Conservation (phyloP, 768 basidiomycete genomes). For the Mycena galopus region DNA sequence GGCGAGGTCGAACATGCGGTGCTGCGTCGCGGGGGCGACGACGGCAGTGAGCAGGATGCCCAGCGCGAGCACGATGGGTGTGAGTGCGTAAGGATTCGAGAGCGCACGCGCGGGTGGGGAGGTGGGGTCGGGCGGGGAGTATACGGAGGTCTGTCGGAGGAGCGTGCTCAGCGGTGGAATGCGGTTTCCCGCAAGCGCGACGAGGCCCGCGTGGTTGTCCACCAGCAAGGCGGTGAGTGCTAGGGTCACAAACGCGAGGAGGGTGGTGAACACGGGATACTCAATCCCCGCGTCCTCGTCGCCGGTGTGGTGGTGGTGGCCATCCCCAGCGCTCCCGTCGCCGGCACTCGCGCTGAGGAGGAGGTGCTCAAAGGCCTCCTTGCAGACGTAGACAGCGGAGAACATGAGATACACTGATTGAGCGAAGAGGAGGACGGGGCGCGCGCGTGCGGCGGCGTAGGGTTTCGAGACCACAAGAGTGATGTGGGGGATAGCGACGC, state of each 20-base stretch:
- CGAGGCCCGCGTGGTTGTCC: slow-evolving; percentile 74
- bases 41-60: slow-evolving; percentile 67
- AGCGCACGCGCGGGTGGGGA: slow-evolving; percentile 57
- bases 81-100: slow-evolving; percentile 81
- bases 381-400: slow-evolving; percentile 94
- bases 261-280: slow-evolving; percentile 72
- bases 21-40: slow-evolving; percentile 69
- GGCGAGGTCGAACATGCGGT: slow-evolving; percentile 85
- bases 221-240: slow-evolving; percentile 69
- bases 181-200: slow-evolving; percentile 73
- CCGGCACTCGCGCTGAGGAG: slow-evolving; percentile 75
- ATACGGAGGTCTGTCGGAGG: slow-evolving; percentile 54
- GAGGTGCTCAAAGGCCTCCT: slow-evolving; percentile 95
- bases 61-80: slow-evolving; percentile 70
- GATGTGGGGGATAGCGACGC: slow-evolving; percentile 63
- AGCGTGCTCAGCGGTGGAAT: slow-evolving; percentile 67
- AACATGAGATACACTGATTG: slow-evolving; percentile 96
- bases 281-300: slow-evolving; percentile 65
- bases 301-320: slow-evolving; percentile 50
- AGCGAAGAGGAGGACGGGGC: slow-evolving; percentile 84
- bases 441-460: slow-evolving; percentile 72
- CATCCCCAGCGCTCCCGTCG: slow-evolving; percentile 52
- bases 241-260: slow-evolving; percentile 69
- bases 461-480: slow-evolving; percentile 22
- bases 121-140: slow-evolving; percentile 51